Conservation (phyloP, 495 filamentous ascomycete species). For the Xylaria cubensis region DNA sequence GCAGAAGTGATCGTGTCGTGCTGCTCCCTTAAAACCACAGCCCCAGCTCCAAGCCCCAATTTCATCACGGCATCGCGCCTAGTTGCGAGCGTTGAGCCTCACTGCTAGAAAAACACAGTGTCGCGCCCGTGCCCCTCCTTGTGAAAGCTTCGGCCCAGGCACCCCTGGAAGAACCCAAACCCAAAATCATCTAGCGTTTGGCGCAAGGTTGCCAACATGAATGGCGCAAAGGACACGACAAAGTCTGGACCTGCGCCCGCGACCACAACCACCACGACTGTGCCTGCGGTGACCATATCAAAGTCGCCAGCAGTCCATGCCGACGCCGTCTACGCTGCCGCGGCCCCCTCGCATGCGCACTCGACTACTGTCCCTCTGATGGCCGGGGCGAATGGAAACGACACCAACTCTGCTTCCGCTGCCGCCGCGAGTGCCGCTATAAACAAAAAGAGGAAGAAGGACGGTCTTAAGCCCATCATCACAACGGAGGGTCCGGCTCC, state of each 20-base stretch:
- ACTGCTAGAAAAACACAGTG: not conserved
- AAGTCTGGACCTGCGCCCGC: not conserved
- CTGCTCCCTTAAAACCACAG: not conserved
- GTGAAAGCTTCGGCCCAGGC: constrained; percentile 9
- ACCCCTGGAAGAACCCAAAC: not conserved
- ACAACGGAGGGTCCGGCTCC: constrained; percentile 70
- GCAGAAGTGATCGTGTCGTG: not conserved
- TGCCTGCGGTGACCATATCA: constrained; percentile 25
- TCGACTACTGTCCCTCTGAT: constrained; percentile 37
- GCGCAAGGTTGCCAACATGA: constrained; percentile 27
- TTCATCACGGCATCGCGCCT: not conserved
- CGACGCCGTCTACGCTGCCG: constrained; percentile 16
- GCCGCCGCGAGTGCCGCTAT: constrained; percentile 41
- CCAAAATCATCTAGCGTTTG: not conserved
- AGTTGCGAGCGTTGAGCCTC: constrained; percentile 10
- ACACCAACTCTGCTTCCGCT: constrained; percentile 33
- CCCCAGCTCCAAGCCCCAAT: constrained; percentile 1
- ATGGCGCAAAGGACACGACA: constrained; percentile 22
- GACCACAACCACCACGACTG: not conserved
- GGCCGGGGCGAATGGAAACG: constrained; percentile 40
- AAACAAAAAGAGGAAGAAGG: constrained; percentile 89
- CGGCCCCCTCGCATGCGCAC: constrained; percentile 20
- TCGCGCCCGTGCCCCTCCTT: not conserved
- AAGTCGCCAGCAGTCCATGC: constrained; percentile 32
- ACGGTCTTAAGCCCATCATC: constrained; percentile 88